Conservation (phyloP, 768 basidiomycete species). For the Phlebiopsis flavidoalba region DNA sequence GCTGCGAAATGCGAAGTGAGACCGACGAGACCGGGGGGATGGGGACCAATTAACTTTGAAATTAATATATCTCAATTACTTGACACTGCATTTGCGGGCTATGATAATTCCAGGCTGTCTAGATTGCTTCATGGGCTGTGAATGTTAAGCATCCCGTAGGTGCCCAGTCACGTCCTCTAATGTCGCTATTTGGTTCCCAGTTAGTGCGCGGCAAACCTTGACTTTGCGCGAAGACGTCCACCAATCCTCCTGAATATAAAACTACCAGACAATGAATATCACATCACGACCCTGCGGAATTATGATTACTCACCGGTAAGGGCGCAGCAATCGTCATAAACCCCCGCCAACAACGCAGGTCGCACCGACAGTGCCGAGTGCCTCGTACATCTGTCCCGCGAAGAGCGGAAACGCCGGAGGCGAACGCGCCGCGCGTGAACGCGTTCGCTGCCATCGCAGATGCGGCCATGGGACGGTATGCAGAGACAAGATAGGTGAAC, state of each 20-base stretch:
- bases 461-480: slow-evolving; percentile 41
- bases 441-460: slow-evolving; percentile 63
- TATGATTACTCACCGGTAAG: slow-evolving; percentile 42
- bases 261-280: slow-evolving; percentile 19
- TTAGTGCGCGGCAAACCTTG: slow-evolving; percentile 32
- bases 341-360: slow-evolving; percentile 65
- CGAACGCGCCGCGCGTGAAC: slow-evolving; percentile 42
- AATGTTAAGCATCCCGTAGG: too few species aligned
- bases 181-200: neutral
- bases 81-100: too few species aligned
- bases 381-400: slow-evolving; percentile 43
- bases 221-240: slow-evolving; percentile 36
- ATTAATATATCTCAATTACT: too few species aligned
- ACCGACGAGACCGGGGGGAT: too few species aligned
- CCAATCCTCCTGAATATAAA: slow-evolving; percentile 49
- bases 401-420: slow-evolving; percentile 49
- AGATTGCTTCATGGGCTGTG: too few species aligned
- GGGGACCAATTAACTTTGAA: too few species aligned
- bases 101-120: too few species aligned
- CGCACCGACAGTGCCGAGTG: slow-evolving; percentile 64
- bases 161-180: neutral
- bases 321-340: slow-evolving; percentile 60
- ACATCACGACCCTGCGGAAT: neutral
- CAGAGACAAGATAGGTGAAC: slow-evolving; percentile 50
- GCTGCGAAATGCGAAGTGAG: too few species aligned